Conservation (phyloP, 2,329 filamentous ascomycete species). For the Cladosporium sp. region DNA sequence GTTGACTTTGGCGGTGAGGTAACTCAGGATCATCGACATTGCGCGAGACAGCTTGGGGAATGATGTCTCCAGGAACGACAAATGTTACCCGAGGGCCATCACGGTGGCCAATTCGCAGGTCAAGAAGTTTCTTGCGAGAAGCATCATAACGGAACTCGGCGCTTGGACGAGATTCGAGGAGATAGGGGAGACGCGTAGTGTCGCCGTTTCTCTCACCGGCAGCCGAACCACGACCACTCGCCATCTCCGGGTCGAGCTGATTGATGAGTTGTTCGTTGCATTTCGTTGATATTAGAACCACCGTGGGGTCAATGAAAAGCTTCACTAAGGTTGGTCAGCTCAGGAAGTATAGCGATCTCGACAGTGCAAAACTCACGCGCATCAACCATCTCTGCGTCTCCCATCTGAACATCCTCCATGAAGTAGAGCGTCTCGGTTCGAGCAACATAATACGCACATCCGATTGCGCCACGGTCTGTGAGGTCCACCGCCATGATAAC, state of each 20-base stretch:
- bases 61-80: constrained; percentile 56
- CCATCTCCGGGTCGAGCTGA: constrained; percentile 39
- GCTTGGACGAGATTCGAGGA: constrained; percentile 63
- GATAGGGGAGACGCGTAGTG: constrained; percentile 52
- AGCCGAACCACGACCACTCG: constrained; percentile 25
- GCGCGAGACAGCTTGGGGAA: constrained; percentile 24
- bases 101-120: constrained; percentile 50
- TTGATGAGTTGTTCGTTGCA: constrained; percentile 47
- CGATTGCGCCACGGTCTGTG: constrained; percentile 63
- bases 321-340: constrained; percentile 45
- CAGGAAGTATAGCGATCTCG: neutral
- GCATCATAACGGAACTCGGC: constrained; percentile 66
- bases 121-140: constrained; percentile 62
- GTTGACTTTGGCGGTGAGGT: constrained; percentile 52
- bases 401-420: constrained; percentile 69
- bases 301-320: constrained; percentile 56
- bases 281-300: constrained; percentile 54
- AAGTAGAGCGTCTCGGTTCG: constrained; percentile 66
- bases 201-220: constrained; percentile 32
- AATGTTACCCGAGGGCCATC: constrained; percentile 50
- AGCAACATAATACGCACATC: constrained; percentile 78
- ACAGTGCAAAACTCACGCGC: constrained; percentile 32
- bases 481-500: constrained; percentile 77
- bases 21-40: constrained; percentile 40
- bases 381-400: constrained; percentile 58